A percentile compares a stretch with the other conserved stretches of the same genome.
phyloP scores from a whole-genome alignment of 768 basidiomycete genomes.

The Boletus tylopilopsis region DNA sequence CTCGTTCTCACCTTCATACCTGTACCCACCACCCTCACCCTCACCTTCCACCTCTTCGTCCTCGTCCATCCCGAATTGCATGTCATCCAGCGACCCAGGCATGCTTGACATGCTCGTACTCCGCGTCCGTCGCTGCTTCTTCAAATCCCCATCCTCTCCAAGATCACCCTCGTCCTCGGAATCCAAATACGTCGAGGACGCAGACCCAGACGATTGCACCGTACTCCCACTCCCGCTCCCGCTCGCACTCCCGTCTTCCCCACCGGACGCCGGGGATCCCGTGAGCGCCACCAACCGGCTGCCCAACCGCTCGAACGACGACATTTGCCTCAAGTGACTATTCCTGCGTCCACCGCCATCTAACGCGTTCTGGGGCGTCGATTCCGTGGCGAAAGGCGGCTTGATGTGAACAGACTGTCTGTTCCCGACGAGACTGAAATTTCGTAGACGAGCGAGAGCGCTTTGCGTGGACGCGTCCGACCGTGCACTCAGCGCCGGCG shows the following conservation, averaged over 20 bases:
- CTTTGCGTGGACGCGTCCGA: slow-evolving; percentile 81
- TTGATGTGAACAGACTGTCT: slow-evolving; percentile 33
- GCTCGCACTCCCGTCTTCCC: slow-evolving; percentile 16
- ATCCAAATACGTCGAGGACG: slow-evolving; percentile 45
- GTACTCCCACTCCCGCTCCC: slow-evolving; percentile 31
- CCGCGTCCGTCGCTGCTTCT: slow-evolving; percentile 40
- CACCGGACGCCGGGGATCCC: slow-evolving; percentile 33
- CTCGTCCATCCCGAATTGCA: slow-evolving; percentile 53
- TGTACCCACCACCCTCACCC: slow-evolving; percentile 32
- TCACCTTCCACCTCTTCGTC: slow-evolving; percentile 38
- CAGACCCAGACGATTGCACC: slow-evolving; percentile 48
- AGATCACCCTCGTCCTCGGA: slow-evolving; percentile 46
- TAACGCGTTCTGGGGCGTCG: neutral
- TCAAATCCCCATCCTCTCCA: slow-evolving; percentile 36
- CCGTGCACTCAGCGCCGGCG: slow-evolving; percentile 89
- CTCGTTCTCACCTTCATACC: slow-evolving; percentile 42
- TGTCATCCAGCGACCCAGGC: slow-evolving; percentile 76
- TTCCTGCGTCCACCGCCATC: slow-evolving; percentile 30
- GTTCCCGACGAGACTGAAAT: slow-evolving; percentile 70
- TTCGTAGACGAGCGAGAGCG: slow-evolving; percentile 67
- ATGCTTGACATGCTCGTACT: slow-evolving; percentile 76
- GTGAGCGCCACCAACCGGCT: slow-evolving; percentile 52
- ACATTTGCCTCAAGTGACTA: slow-evolving; percentile 61
- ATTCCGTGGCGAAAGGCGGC: slow-evolving; percentile 23
- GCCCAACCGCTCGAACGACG: slow-evolving; percentile 71